These are phyloP conservation scores for Celoporthe dispersa DNA, from an alignment of 2,329 filamentous ascomycete species.

Conservation along the genomic window DNA sequence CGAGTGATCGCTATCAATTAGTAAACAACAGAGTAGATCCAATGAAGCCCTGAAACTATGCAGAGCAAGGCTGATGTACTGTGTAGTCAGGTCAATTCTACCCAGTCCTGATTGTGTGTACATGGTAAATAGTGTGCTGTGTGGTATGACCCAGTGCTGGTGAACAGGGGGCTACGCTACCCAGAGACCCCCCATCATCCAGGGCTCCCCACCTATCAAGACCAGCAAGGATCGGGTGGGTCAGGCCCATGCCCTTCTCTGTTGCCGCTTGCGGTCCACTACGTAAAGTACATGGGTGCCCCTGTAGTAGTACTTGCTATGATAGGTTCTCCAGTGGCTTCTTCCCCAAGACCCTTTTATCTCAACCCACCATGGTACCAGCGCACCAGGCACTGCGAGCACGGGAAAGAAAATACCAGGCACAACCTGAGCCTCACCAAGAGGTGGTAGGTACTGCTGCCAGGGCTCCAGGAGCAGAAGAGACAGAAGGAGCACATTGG, in stretches of 20 bases:
- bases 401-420: neutral
- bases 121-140: too few species aligned
- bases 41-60: neutral
- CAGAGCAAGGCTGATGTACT: neutral
- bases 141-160: neutral
- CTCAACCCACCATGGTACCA: neutral
- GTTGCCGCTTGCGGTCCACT: constrained; percentile 9
- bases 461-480: neutral
- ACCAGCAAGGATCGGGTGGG: neutral
- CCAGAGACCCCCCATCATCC: neutral
- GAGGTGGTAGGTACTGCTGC: neutral
- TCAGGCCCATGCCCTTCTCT: neutral
- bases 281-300: neutral
- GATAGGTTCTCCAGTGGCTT: neutral
- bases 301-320: neutral
- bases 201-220: neutral
- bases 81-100: neutral
- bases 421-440: neutral
- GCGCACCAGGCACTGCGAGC: neutral
- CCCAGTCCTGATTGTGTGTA: neutral
- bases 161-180: neutral
- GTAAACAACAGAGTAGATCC: neutral
- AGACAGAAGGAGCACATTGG: neutral
- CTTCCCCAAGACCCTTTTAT: neutral
- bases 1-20: neutral